Evolutionary conservation across 164 flowering plant species (phyloP), one percentile per base, ranked within the genome.

Genomic region (Vitis cinerea): DNA sequence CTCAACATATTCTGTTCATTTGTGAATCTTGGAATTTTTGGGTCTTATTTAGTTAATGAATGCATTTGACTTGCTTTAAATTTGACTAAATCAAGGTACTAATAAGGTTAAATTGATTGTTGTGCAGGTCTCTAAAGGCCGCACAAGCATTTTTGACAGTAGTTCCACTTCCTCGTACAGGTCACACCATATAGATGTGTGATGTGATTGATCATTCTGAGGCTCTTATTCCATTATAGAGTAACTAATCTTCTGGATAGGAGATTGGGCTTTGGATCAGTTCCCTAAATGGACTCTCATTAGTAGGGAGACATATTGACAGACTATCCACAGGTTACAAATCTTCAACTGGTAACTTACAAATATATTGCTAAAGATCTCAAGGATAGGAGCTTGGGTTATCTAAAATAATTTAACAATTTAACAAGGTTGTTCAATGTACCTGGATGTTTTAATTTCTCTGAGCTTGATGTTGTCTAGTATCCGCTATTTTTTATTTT

Each of bases 231-330:
- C 87, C 88, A 92, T 56, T 94, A 94, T 74, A 83, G 98, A 80
- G 65, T 92, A 1, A 90, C 97, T 27, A 70, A 94, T 76, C 97
- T 97, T 67, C 97, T 94, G 67, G 93, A 92, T 31, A 92, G 95
- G 99, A 94, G 85, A 90, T 94, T 92, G 97, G 98, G 88, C 90
- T 66, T 81, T 94, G 81, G 98, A 94, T 88, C 97, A 92, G 83
- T 94, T 94, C 77, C 98, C 98, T 50, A 94, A 94, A 70, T 94
- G 98, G 98, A 81, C 63, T 78, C 98, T 97, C 10, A 66, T 92
- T 47, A 84, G 83, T 71, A 75, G 97, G 66, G 91, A 77, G 55
- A 87, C 97, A 59, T 61, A 65, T 81, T 50, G 95, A 94, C 74
- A 74, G 81, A 63, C 72, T 94, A 54, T 90, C 98, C 23, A 82